These are phyloP conservation scores for Fusarium nurragi DNA, from an alignment of 2,329 filamentous ascomycete genomes.

Conservation along the genomic window DNA sequence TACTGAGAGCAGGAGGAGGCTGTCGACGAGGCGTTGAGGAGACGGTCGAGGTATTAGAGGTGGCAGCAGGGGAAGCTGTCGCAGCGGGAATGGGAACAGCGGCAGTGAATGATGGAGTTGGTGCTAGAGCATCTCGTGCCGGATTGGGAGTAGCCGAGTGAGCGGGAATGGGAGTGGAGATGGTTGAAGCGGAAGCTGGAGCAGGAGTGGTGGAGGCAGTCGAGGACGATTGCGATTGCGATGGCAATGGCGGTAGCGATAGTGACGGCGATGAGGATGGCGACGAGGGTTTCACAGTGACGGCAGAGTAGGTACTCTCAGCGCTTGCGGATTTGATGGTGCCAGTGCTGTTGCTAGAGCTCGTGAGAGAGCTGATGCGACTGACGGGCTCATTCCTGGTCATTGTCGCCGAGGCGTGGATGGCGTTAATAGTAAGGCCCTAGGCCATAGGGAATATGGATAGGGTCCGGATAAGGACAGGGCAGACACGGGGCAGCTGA, in stretches of 20 bases:
- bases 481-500: slow-evolving; percentile 34
- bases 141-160: slow-evolving; percentile 42
- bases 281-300: slow-evolving; percentile 66
- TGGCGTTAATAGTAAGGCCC: slow-evolving; percentile 44
- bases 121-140: slow-evolving; percentile 30
- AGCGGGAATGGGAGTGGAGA: slow-evolving; percentile 48
- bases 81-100: slow-evolving; percentile 22
- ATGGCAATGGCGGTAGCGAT: slow-evolving; percentile 2
- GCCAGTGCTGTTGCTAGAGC: slow-evolving; percentile 45
- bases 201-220: slow-evolving; percentile 46
- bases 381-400: slow-evolving; percentile 70
- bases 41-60: slow-evolving; percentile 19
- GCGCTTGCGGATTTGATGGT: slow-evolving; percentile 57
- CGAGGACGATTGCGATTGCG: slow-evolving; percentile 37
- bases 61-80: slow-evolving; percentile 30
- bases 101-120: slow-evolving; percentile 30
- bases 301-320: slow-evolving; percentile 72
- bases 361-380: slow-evolving; percentile 63
- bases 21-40: slow-evolving; percentile 36
- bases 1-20: slow-evolving; percentile 27
- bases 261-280: slow-evolving; percentile 3
- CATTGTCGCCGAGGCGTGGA: slow-evolving; percentile 64
- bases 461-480: slow-evolving; percentile 36
- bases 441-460: slow-evolving; percentile 41
- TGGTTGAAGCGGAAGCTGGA: slow-evolving; percentile 45